Percentiles rank a stretch among this genome's conserved stretches.
These are phyloP conservation scores for Amphirosellinia nigrospora DNA, from an alignment of 495 filamentous ascomycete genomes.

Conservation along the genomic window DNA sequence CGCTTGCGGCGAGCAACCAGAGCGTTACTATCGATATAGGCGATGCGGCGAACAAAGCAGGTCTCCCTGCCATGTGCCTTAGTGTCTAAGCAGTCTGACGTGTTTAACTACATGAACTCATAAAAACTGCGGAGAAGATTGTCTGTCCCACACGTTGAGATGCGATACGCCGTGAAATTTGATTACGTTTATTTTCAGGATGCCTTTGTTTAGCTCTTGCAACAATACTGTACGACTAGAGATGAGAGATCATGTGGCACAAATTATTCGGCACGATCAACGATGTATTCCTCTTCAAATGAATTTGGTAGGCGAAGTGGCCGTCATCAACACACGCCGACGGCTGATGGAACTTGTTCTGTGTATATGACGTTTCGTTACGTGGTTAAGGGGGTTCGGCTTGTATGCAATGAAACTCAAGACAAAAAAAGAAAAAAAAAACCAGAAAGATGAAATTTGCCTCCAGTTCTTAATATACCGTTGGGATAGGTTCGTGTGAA, in stretches of 20 bases:
- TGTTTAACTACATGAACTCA: neutral
- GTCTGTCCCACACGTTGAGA: neutral
- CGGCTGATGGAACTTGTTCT: neutral
- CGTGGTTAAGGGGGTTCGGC: neutral
- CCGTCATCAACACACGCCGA: neutral
- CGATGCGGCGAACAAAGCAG: constrained; percentile 22
- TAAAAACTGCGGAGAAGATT: neutral
- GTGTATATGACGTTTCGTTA: neutral
- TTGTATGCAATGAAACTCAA: neutral
- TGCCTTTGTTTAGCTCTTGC: neutral
- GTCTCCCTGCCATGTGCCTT: constrained; percentile 10
- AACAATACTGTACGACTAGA: neutral
- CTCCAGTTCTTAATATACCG: neutral
- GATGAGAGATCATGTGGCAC: neutral
- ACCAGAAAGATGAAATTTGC: neutral
- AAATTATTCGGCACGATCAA: neutral
- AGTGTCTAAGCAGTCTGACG: neutral
- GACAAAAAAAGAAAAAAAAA: no score
- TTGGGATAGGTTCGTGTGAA: neutral
- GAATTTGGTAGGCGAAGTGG: neutral
- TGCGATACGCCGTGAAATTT: neutral
- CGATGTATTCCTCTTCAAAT: neutral
- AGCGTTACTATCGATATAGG: constrained; percentile 47
- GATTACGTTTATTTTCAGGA: constrained; percentile 3
- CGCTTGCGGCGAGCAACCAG: constrained; percentile 43